Evolutionary conservation across 73 alveolate genomes (phyloP).

Genomic region (Paramecium octaurelia): DNA sequence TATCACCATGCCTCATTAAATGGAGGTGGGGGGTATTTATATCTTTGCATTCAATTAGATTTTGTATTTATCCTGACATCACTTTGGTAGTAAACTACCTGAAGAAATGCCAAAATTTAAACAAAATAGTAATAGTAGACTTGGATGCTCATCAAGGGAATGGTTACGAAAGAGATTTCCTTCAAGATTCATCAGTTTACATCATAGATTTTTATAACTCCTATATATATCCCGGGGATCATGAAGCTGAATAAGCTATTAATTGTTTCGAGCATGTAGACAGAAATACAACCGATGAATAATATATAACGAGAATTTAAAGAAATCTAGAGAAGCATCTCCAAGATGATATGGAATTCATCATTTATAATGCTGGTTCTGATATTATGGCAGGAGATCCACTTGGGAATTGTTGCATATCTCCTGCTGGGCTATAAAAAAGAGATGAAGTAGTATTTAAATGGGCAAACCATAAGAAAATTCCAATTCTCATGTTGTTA

Average conservation of each 20-base stretch:
- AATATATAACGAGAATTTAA: slow-evolving; percentile 54
- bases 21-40: not conserved
- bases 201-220: slow-evolving; percentile 80
- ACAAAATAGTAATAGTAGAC: slow-evolving; percentile 75
- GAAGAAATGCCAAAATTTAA: slow-evolving; percentile 55
- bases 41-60: slow-evolving; percentile 52
- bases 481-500: slow-evolving; percentile 82
- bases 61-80: slow-evolving; percentile 87
- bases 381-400: slow-evolving; percentile 86
- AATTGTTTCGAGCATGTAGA: slow-evolving; percentile 45
- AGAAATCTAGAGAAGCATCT: slow-evolving; percentile 50
- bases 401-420: slow-evolving; percentile 65
- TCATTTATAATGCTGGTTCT: slow-evolving; percentile 89
- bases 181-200: slow-evolving; percentile 63
- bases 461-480: slow-evolving; percentile 32
- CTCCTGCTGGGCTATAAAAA: slow-evolving; percentile 64
- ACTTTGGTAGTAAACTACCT: slow-evolving; percentile 69
- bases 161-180: slow-evolving; percentile 87
- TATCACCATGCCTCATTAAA: slow-evolving; percentile 82
- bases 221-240: slow-evolving; percentile 81
- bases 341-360: slow-evolving; percentile 48
- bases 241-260: slow-evolving; percentile 74
- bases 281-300: slow-evolving; percentile 57
- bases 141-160: slow-evolving; percentile 93
- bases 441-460: slow-evolving; percentile 79